phyloP scores from a whole-genome alignment of 768 basidiomycete species.

The Pleurotus giganteus region DNA sequence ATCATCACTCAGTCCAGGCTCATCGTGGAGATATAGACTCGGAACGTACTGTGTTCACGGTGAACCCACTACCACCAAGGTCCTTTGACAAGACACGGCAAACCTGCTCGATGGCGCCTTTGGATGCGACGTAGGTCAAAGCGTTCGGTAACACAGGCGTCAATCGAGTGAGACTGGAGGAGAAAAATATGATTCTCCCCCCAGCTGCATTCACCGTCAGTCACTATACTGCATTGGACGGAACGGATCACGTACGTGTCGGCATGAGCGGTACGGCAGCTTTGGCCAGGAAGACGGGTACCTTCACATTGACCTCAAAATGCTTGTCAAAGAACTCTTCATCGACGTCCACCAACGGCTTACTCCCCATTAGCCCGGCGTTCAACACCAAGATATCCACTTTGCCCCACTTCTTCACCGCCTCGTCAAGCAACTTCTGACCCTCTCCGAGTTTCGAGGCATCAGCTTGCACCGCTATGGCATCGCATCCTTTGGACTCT shows the following conservation, averaged over 20 bases:
- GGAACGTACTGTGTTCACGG: conserved; percentile 47
- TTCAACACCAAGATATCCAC: conserved; percentile 61
- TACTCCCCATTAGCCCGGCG: conserved; percentile 55
- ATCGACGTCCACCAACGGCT: conserved; percentile 45
- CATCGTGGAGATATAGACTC: neutral
- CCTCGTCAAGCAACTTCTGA: conserved; percentile 43
- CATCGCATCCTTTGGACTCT: conserved; percentile 40
- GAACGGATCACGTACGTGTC: conserved; percentile 31
- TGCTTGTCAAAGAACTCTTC: conserved; percentile 52
- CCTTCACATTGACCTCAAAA: conserved; percentile 57
- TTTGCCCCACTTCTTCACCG: conserved; percentile 46
- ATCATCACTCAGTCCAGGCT: neutral
- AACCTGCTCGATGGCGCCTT: conserved; percentile 61
- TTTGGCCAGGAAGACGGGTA: conserved; percentile 54
- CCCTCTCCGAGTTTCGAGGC: conserved; percentile 47
- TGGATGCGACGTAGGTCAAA: conserved; percentile 51
- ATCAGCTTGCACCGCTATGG: conserved; percentile 52
- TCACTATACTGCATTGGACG: neutral
- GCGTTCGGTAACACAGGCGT: conserved; percentile 44
- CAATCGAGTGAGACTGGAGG: conserved; percentile 44
- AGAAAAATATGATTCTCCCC: conserved; percentile 57
- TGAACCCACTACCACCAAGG: conserved; percentile 49
- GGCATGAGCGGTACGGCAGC: conserved; percentile 41
- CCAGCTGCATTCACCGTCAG: conserved; percentile 32
- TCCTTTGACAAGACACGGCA: conserved; percentile 58